phyloP scores from a whole-genome alignment of 2,329 filamentous ascomycete genomes.

The Ceratocystis colombiana region DNA sequence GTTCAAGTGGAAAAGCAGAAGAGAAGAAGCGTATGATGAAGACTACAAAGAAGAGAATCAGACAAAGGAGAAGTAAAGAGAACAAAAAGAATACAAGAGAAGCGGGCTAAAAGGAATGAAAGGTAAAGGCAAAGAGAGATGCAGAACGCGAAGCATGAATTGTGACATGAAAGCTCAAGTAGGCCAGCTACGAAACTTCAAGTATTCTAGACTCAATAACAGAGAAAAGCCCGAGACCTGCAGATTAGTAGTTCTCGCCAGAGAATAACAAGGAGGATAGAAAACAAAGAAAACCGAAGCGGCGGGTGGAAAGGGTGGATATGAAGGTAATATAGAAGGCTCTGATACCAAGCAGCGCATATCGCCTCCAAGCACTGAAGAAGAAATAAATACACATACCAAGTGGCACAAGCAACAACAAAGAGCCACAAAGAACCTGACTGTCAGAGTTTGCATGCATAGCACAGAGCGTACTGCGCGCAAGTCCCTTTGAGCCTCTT shows the following conservation, averaged over 20 bases:
- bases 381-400: background rate
- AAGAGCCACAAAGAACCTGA: background rate
- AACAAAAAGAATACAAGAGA: background rate
- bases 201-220: background rate
- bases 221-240: background rate
- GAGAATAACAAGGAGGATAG: background rate
- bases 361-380: background rate
- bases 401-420: background rate
- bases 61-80: conserved; percentile 14
- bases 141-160: too few relatives aligned
- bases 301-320: background rate
- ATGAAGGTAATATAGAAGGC: background rate
- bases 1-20: background rate
- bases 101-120: background rate
- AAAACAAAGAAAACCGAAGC: background rate
- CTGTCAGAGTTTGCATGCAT: background rate
- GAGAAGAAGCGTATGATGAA: background rate
- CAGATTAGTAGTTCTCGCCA: background rate
- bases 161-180: background rate
- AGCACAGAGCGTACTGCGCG: too few relatives aligned
- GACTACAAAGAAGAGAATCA: conserved; percentile 3
- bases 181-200: conserved; percentile 1
- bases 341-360: too few relatives aligned
- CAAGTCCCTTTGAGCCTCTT: too few relatives aligned
- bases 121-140: background rate